Percentiles rank a stretch among this genome's conserved stretches.
phyloP scores from a whole-genome alignment of 176 grass and related monocot species.

The Panicum miliaceum region DNA sequence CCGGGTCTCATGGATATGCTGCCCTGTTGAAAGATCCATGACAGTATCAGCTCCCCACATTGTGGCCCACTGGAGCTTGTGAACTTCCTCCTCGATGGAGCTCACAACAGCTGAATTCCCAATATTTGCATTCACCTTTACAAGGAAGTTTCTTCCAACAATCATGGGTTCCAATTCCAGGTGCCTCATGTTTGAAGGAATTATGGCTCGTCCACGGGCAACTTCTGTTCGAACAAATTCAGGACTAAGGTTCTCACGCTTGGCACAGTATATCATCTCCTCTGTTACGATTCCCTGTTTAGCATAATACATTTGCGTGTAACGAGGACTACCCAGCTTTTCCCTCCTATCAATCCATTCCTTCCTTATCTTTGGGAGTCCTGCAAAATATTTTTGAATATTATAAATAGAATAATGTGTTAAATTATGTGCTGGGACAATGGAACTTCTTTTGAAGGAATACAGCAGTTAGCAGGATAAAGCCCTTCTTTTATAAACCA shows the following conservation, averaged over 20 bases:
- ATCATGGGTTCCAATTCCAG: constrained; percentile 99
- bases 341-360: constrained; percentile 94
- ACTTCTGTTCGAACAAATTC: constrained; percentile 95
- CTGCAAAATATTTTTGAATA: constrained; percentile 45
- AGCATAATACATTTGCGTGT: constrained; percentile 97
- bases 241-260: constrained; percentile 87
- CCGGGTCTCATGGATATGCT: constrained; percentile 96
- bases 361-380: constrained; percentile 93
- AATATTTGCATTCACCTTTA: constrained; percentile 98
- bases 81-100: constrained; percentile 97
- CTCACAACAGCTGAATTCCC: constrained; percentile 91
- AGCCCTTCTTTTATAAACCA: background rate
- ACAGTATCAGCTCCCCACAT: constrained; percentile 99
- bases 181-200: constrained; percentile 94
- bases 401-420: constrained; percentile 6
- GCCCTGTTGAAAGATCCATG: constrained; percentile 98
- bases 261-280: constrained; percentile 94
- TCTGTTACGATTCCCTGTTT: constrained; percentile 95
- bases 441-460: background rate
- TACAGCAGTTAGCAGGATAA: constrained; percentile 4
- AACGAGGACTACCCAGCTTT: constrained; percentile 69
- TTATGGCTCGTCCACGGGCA: constrained; percentile 87
- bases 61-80: constrained; percentile 99
- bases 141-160: constrained; percentile 95
- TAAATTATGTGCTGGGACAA: background rate